Conservation (phyloP, 257 asterid genomes). For the Rubia yunnanensis region DNA sequence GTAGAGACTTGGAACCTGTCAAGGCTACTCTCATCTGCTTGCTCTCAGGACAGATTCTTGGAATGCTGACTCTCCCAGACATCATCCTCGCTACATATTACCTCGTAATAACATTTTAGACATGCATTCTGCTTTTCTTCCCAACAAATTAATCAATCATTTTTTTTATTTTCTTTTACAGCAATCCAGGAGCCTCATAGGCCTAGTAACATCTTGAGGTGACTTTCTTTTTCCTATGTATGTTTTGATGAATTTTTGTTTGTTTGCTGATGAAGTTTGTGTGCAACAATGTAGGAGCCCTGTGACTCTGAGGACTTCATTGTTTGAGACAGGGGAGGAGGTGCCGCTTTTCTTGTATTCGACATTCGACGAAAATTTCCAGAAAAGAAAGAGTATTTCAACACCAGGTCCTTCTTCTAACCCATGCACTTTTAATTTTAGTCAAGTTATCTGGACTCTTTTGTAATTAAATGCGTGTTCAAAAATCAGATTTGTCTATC, state of each 20-base stretch:
- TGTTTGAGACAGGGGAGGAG: constrained; percentile 33
- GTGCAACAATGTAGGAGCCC: not conserved
- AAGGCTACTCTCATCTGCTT: constrained; percentile 35
- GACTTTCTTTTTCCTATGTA: not conserved
- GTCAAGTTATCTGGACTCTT: not conserved
- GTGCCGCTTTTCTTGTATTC: constrained; percentile 36
- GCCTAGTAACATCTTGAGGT: constrained; percentile 25
- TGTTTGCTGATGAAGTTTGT: not conserved
- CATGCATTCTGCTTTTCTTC: not conserved
- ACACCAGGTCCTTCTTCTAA: constrained; percentile 22
- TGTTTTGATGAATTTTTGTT: not conserved
- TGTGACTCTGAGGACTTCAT: constrained; percentile 11
- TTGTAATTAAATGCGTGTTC: too few relatives aligned
- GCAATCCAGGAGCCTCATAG: constrained; percentile 23
- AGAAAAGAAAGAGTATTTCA: constrained; percentile 13
- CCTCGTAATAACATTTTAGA: constrained; percentile 25
- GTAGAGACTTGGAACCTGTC: constrained; percentile 49
- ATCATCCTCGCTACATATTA: constrained; percentile 37
- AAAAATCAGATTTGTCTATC: not conserved
- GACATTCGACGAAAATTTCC: constrained; percentile 2
- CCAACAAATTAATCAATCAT: not conserved
- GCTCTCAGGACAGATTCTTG: constrained; percentile 30
- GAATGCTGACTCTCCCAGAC: constrained; percentile 31
- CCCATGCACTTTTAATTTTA: too few relatives aligned
- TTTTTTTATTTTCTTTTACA: constrained; percentile 7